Evolutionary conservation across 495 filamentous ascomycete genomes (phyloP).

Genomic region (Venustampulla echinocandica): DNA sequence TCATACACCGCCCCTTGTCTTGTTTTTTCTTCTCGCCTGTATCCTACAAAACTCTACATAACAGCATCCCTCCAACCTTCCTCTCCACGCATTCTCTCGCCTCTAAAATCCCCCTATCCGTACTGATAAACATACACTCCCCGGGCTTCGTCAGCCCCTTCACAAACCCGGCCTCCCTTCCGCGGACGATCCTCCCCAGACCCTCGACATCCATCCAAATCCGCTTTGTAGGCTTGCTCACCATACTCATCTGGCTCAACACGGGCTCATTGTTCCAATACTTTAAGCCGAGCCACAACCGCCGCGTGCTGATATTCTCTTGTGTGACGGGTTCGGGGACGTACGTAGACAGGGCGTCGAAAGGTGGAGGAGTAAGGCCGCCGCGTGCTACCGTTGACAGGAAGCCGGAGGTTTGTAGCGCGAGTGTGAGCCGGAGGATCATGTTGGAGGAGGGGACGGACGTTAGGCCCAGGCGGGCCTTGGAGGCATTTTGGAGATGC

Average conservation of each 20-base stretch:
- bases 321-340: slow-evolving; percentile 58
- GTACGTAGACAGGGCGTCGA: slow-evolving; percentile 39
- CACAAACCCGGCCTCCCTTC: slow-evolving; percentile 54
- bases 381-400: slow-evolving; percentile 74
- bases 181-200: slow-evolving; percentile 55
- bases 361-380: slow-evolving; percentile 55
- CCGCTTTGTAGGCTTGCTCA: slow-evolving; percentile 69
- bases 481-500: slow-evolving; percentile 88
- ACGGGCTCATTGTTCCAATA: slow-evolving; percentile 88
- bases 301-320: slow-evolving; percentile 64
- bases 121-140: slow-evolving; percentile 74
- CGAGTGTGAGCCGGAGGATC: slow-evolving; percentile 65
- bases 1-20: background rate
- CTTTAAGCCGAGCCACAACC: slow-evolving; percentile 89
- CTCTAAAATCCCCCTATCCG: slow-evolving; percentile 76
- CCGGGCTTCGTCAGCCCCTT: slow-evolving; percentile 67
- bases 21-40: background rate
- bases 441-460: slow-evolving; percentile 76
- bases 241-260: slow-evolving; percentile 55
- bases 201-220: slow-evolving; percentile 54
- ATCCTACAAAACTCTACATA: slow-evolving; percentile 58
- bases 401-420: slow-evolving; percentile 76
- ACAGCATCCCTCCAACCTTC: slow-evolving; percentile 72
- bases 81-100: slow-evolving; percentile 76
- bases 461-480: slow-evolving; percentile 77